Base-by-base conservation (phyloP, 208 protist genomes). In the Leptomonas pyrrhocoris region DNA sequence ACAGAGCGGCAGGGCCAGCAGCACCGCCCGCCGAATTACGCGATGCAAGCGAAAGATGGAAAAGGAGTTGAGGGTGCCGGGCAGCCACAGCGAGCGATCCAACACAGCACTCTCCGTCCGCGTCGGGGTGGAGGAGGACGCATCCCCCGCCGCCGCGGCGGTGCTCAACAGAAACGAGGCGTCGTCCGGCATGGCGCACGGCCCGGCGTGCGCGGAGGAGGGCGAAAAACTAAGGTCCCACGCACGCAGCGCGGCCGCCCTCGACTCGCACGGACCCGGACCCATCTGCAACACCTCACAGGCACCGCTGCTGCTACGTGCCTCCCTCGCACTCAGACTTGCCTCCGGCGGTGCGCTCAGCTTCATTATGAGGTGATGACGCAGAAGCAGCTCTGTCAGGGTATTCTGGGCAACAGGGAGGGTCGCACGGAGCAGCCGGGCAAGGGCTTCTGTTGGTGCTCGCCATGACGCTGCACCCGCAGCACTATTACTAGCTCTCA, bases 1-100 rank as follows among this genome's bases (percentile, higher is more conserved):
- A 19, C 77, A 53, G 27, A 80, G 71, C 25, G 87, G 80, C 57
- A 93, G 57, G 13, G 78, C 77, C 3, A 63, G 68, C 25, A 93
- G 63, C 23, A 90, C 40, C 58, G 82, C 63, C 16, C 81, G 70
- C 0, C 73, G 77, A 46, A 90, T 65, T 15, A 84, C 45, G 19
- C 83, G 84, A 36, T 84, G 81, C 51, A 89, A 74, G 15, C 77
- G 73, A 50, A 84, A 84, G 28, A 38, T 46, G 18, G 79, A 84
- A 27, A 68, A 67, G 51, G 70, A 61, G 61, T 82, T 76, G 56
- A 78, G 40, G 36, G 66, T 71, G 18, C 68, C 64, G 3, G 63
- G 72, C 55, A 66, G 72, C 72, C 72, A 77, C 40, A 36, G 38
- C 18, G 63, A 11, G 42, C 42, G 51, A 40, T 69, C 51, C 34